Evolutionary conservation across 2,329 filamentous ascomycete genomes (phyloP).

Genomic region (Chaetothyriales sp.): DNA sequence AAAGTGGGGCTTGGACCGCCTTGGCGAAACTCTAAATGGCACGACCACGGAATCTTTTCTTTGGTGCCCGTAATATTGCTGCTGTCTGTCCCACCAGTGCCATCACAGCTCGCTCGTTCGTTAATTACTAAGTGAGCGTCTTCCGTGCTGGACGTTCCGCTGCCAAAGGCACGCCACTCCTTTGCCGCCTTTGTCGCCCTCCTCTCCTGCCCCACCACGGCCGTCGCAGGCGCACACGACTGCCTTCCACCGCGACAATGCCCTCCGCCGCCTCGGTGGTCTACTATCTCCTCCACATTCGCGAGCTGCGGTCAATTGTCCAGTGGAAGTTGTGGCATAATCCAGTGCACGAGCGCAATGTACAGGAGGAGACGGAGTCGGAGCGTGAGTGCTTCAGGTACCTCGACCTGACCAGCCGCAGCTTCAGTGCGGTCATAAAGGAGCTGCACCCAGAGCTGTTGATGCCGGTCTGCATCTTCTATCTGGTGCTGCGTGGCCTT

Average conservation of each 20-base stretch:
- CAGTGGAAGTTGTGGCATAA: constrained; percentile 99
- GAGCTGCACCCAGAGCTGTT: constrained; percentile 91
- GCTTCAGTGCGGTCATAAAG: constrained; percentile 83
- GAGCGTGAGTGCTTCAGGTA: constrained; percentile 74
- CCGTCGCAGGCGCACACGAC: neutral
- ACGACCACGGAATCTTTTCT: neutral
- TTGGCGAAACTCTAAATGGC: neutral
- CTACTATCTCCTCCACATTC: constrained; percentile 62
- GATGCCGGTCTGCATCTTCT: constrained; percentile 79
- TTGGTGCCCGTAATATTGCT: neutral
- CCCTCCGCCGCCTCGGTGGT: constrained; percentile 36
- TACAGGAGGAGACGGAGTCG: constrained; percentile 55
- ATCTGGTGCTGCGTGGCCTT: constrained; percentile 76
- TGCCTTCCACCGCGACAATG: constrained; percentile 21
- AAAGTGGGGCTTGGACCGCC: neutral
- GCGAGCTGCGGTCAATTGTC: constrained; percentile 64
- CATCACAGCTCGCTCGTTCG: neutral
- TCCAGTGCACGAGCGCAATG: constrained; percentile 70
- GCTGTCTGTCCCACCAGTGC: too few species aligned
- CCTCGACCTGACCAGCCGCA: constrained; percentile 77
- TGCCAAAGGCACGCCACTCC: neutral
- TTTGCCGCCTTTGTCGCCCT: neutral
- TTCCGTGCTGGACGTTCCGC: neutral
- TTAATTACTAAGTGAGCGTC: neutral
- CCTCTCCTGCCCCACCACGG: neutral